Conservation (phyloP, 2,329 filamentous ascomycete species). For the Aspergillus nomiae region DNA sequence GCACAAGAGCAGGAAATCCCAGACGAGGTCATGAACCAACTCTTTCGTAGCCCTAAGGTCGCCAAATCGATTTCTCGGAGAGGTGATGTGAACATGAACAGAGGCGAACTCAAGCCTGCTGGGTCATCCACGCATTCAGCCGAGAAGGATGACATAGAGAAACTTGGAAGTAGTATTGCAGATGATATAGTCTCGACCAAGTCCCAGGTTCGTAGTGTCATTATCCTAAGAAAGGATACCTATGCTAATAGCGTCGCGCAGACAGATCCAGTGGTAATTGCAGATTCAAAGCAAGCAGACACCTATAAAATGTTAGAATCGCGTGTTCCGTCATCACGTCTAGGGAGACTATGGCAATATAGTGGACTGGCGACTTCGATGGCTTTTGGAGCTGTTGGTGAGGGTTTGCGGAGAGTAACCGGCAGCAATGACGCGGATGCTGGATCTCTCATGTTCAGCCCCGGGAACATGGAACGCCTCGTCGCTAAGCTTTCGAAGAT, state of each 20-base stretch:
- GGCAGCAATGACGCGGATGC: conserved; percentile 60
- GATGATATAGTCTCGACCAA: conserved; percentile 15
- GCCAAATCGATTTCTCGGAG: conserved; percentile 57
- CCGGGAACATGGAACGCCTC: conserved; percentile 87
- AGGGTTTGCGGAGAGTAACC: conserved; percentile 77
- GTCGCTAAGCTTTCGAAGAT: conserved; percentile 93
- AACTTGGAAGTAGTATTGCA: conserved; percentile 19
- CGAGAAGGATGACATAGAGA: conserved; percentile 44
- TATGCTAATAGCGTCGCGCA: conserved; percentile 14
- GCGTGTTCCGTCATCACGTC: conserved; percentile 80
- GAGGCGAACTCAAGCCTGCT: neutral
- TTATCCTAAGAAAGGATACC: neutral
- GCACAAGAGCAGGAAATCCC: conserved; percentile 49
- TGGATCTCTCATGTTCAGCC: conserved; percentile 84
- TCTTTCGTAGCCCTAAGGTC: conserved; percentile 64
- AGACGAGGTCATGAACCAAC: conserved; percentile 60
- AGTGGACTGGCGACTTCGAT: conserved; percentile 90
- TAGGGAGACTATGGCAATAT: conserved; percentile 93
- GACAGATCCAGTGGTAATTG: conserved; percentile 20
- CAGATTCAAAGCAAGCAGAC: conserved; percentile 30
- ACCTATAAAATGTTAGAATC: conserved; percentile 81
- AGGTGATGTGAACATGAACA: conserved; percentile 19
- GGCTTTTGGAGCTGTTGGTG: conserved; percentile 87
- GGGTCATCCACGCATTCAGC: neutral
- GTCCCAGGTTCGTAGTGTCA: conserved; percentile 14